Base-by-base conservation (phyloP, 2,329 filamentous ascomycete genomes). In the Phialophora expanda region DNA sequence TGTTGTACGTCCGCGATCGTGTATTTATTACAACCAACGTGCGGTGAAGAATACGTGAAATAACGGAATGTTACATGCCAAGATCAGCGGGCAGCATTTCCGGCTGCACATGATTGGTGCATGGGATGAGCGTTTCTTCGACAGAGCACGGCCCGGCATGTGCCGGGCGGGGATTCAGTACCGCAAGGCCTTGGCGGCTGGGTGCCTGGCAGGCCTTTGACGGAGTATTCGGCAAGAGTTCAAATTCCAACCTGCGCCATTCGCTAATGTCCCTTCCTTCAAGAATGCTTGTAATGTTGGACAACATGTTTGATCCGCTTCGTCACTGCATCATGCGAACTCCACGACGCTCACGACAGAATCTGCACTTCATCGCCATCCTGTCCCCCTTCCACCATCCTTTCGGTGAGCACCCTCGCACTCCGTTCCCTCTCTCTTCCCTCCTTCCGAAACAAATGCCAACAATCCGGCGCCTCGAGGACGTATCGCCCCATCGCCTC, bases 401-500 rank as follows among this genome's bases (percentile, higher is more conserved):
- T 38, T 28, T 38, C 48, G 17, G n/a, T 20, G 44, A 53, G 48
- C 48, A 20, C 2, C 30, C 30, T 46, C 64, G 17, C 66, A 63
- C 61, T 30, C 66, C 67, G 58, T 61, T 64, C 26, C 53, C 63
- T 56, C 32, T 66, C 67, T 7, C 64, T n/a, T 26, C 54, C 65
- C 50, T 68, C 69, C 50, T 64, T 69, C 69, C 38, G 38, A n/a
- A 82, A 80, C 71, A 81, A 79, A 72, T 81, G 78, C 80, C 80
- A 82, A 71, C 79, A 82, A 65, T 79, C 81, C 32, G 81, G 81
- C 34, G 81, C 81, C 67, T 83, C 80, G 57, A 83, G 78, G 17
- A 87, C 87, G 75, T 89, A 93, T 85, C 93, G 88, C 73, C 93
- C 92, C 95, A 99, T 99, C 12, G 93, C 93, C 79, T 97, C 94